Evolutionary conservation across 2,329 filamentous ascomycete species (phyloP), one percentile per base, ranked within the genome.

Genomic region (Alternaria panax): DNA sequence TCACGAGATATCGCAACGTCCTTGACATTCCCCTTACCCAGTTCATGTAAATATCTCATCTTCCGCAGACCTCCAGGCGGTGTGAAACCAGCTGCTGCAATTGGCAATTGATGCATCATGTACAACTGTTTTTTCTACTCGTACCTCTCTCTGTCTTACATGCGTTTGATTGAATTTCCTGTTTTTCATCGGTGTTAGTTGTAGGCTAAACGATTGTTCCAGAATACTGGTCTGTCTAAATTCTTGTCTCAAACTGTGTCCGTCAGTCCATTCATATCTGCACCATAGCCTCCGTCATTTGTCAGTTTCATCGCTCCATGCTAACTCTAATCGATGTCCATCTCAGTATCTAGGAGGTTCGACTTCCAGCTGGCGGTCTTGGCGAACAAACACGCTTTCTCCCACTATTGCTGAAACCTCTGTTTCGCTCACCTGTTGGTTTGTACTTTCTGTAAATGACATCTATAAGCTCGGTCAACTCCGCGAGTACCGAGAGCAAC

Each of bases 31-130:
- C n/a, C 25, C 28, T 48, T 24, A n/a, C 11, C 7, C 25, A 42
- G 18, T 30, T 42, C 22, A 28, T 51, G 32, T 38, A 51, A 20
- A 51, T 51, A 27, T 25, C n/a, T 30, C 28, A 38, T 40, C 32
- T 28, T 40, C 12, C 48, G 27, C 48, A 27, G 34, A 51, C 27
- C 22, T 38, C 48, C 32, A n/a, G 28, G 45, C 16, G 45, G 14
- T 20, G 30, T 18, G 30, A 25, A 11, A 34, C 6, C 7, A 48
- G 30, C 20, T 34, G 14, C 30, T 36, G 45, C 30, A 34, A 24
- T 48, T 48, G 7, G 25, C 20, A 18, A 20, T 9, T 20, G 7
- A 24, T 48, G 14, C 28, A 22, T 7, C 12, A 27, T 22, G 34
- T 24, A 2, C 7, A 9, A 24, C 12, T 24, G 14, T 14, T 9